A percentile compares a stretch with the other conserved stretches of the same genome.
These are phyloP conservation scores for Iberis amara DNA, from an alignment of 441 rosid species.

Conservation along the genomic window DNA sequence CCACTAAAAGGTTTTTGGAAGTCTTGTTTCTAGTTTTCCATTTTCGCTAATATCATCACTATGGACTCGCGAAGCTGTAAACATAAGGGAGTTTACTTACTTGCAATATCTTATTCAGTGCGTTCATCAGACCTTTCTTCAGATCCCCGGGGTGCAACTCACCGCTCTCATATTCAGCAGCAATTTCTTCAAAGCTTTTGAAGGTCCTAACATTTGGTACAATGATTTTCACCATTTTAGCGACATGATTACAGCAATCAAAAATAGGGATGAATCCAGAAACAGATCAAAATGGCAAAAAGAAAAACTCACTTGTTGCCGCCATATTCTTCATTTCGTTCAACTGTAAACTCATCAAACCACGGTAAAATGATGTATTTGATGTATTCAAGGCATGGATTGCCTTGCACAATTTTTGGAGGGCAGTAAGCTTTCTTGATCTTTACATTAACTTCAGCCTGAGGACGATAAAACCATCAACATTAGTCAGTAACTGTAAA, in stretches of 20 bases:
- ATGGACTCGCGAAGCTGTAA: too few relatives aligned
- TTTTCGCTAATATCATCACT: too few relatives aligned
- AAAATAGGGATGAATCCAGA: too few relatives aligned
- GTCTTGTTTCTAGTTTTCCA: too few relatives aligned
- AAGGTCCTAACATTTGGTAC: constrained; percentile 46
- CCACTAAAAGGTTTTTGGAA: too few relatives aligned
- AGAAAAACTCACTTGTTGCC: constrained; percentile 68
- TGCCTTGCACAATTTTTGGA: constrained; percentile 57
- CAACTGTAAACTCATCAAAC: constrained; percentile 69
- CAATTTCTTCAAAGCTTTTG: constrained; percentile 59
- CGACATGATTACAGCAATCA: too few relatives aligned
- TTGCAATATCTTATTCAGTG: constrained; percentile 67
- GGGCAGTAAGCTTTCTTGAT: constrained; percentile 85
- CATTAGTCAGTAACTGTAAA: constrained; percentile 5
- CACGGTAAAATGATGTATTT: constrained; percentile 61
- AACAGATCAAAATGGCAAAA: too few relatives aligned
- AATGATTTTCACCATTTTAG: too few relatives aligned
- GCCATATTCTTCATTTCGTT: constrained; percentile 51
- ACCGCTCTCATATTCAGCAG: constrained; percentile 53
- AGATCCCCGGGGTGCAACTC: constrained; percentile 67
- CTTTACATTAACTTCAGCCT: constrained; percentile 80
- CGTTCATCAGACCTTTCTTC: constrained; percentile 57
- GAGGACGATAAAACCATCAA: constrained; percentile 5
- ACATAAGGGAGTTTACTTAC: constrained; percentile 31
- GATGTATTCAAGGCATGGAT: constrained; percentile 83